Percentiles rank a stretch among this genome's conserved stretches.
phyloP scores from a whole-genome alignment of 2,329 filamentous ascomycete genomes.

The Neoscytalidium dimidiatum region DNA sequence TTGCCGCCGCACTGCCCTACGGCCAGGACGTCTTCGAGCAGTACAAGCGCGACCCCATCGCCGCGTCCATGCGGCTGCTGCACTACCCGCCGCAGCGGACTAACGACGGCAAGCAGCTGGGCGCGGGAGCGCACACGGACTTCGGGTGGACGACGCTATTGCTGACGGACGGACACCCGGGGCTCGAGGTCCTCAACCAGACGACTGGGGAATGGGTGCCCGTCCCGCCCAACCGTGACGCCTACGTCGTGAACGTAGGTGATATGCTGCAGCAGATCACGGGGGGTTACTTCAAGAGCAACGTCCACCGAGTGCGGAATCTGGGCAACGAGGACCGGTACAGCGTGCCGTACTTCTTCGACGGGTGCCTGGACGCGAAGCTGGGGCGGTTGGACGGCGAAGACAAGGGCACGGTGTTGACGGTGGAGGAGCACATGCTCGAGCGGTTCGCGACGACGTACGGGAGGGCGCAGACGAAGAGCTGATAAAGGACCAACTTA shows the following conservation, averaged over 20 bases:
- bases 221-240: constrained; percentile 33
- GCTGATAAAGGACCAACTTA: background rate
- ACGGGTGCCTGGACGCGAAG: constrained; percentile 51
- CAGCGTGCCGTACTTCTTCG: constrained; percentile 60
- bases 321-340: constrained; percentile 53
- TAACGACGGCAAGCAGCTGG: constrained; percentile 17
- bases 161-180: constrained; percentile 53
- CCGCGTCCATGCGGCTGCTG: constrained; percentile 21
- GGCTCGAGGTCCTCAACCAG: constrained; percentile 54
- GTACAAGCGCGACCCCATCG: background rate
- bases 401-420: constrained; percentile 22
- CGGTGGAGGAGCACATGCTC: constrained; percentile 31
- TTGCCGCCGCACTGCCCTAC: constrained; percentile 3
- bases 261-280: constrained; percentile 50
- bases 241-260: constrained; percentile 43
- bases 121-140: constrained; percentile 55
- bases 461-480: background rate
- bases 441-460: constrained; percentile 22
- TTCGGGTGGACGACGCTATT: constrained; percentile 60
- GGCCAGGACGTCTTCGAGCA: background rate
- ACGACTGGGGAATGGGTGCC: constrained; percentile 46
- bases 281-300: constrained; percentile 55
- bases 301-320: constrained; percentile 59
- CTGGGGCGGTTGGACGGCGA: constrained; percentile 22
- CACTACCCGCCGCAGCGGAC: constrained; percentile 24